phyloP scores from a whole-genome alignment of 192 early-diverging fungal genomes.

The Backusella luteola region DNA sequence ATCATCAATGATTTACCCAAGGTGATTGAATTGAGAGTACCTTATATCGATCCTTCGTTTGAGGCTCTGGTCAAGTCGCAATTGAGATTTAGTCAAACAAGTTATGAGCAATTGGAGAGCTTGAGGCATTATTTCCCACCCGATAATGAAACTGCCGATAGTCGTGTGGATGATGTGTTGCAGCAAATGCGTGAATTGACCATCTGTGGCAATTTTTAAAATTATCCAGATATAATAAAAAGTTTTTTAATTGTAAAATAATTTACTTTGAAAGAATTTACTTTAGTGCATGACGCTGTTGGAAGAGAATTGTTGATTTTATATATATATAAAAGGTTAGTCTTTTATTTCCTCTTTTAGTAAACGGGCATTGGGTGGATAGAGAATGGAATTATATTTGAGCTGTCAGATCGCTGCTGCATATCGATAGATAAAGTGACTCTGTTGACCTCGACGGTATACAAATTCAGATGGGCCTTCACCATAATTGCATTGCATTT shows the following conservation, averaged over 20 bases:
- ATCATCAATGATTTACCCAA: slow-evolving; percentile 87
- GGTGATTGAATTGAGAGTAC: slow-evolving; percentile 84
- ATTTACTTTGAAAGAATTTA: neutral
- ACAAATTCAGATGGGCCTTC: too few relatives aligned
- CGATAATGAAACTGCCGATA: slow-evolving; percentile 59
- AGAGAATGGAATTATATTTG: too few relatives aligned
- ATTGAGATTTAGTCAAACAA: slow-evolving; percentile 85
- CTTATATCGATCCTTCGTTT: slow-evolving; percentile 93
- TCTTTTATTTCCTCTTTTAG: too few relatives aligned
- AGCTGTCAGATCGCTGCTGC: too few relatives aligned
- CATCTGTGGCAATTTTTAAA: slow-evolving; percentile 76
- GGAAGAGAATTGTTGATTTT: too few relatives aligned
- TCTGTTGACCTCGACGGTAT: too few relatives aligned
- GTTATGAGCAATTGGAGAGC: slow-evolving; percentile 70
- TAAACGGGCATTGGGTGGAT: too few relatives aligned
- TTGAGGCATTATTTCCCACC: slow-evolving; percentile 62
- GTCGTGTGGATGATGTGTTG: slow-evolving; percentile 77
- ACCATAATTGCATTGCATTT: too few relatives aligned
- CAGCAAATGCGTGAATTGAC: slow-evolving; percentile 85
- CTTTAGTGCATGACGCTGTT: too few relatives aligned
- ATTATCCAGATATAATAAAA: neutral
- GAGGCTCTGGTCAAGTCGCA: slow-evolving; percentile 95
- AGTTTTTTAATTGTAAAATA: neutral
- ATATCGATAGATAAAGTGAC: too few relatives aligned
- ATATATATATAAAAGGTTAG: too few relatives aligned